Conservation (phyloP, 257 asterid genomes). For the Lavandula angustifolia region DNA sequence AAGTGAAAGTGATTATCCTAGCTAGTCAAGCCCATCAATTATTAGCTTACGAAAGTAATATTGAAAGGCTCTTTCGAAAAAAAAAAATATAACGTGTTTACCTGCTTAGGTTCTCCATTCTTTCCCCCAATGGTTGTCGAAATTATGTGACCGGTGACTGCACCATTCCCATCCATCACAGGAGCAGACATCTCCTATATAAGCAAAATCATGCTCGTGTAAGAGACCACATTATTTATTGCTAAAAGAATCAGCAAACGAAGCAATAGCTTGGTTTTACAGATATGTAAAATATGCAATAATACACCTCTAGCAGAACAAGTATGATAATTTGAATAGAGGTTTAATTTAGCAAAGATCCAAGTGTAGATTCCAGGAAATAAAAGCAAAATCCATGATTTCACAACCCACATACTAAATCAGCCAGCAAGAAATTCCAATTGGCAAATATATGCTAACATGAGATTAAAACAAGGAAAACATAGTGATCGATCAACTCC, state of each 20-base stretch:
- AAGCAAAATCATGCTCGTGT: constrained; percentile 28
- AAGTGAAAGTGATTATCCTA: background rate
- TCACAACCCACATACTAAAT: background rate
- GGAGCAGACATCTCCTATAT: constrained; percentile 79
- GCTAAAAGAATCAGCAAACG: constrained; percentile 6
- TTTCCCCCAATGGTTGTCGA: constrained; percentile 92
- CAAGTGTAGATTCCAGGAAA: constrained; percentile 17
- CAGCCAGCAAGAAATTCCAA: constrained; percentile 8
- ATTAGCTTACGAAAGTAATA: no score
- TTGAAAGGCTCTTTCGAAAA: background rate
- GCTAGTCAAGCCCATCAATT: constrained; percentile 1
- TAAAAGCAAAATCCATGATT: constrained; percentile 7
- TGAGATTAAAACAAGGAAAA: constrained; percentile 9
- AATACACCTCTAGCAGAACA: constrained; percentile 13
- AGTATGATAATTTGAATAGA: constrained; percentile 3
- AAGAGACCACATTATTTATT: constrained; percentile 17
- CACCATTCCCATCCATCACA: constrained; percentile 64
- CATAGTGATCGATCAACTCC: constrained; percentile 6
- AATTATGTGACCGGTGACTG: constrained; percentile 88
- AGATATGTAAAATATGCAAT: background rate
- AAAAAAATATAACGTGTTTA: constrained; percentile 23
- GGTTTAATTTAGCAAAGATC: constrained; percentile 11
- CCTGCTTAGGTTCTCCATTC: constrained; percentile 98
- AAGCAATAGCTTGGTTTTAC: constrained; percentile 10
- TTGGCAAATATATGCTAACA: background rate